Evolutionary conservation across 2,329 filamentous ascomycete species (phyloP).

Genomic region (Aspergillus sp.): DNA sequence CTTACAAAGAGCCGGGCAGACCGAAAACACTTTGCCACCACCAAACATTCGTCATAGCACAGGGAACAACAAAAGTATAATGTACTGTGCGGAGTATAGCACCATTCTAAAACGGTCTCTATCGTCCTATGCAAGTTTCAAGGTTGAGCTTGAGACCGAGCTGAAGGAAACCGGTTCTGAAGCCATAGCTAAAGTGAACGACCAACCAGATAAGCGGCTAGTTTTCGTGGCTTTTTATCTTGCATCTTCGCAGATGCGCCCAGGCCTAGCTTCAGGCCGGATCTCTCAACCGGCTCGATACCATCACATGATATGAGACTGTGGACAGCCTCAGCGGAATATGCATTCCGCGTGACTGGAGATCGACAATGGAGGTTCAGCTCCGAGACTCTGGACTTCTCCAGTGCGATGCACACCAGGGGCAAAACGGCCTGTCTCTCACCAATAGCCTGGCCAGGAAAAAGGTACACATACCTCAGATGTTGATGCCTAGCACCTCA

Average conservation of each 20-base stretch:
- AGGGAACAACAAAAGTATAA: background rate
- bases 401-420: background rate
- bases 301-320: background rate
- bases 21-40: background rate
- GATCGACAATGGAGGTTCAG: background rate
- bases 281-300: background rate
- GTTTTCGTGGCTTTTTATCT: conserved; percentile 1
- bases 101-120: background rate
- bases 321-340: background rate
- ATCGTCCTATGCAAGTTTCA: background rate
- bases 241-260: background rate
- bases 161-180: background rate
- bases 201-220: background rate
- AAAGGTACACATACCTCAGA: background rate
- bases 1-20: background rate
- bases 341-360: background rate
- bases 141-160: background rate
- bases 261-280: background rate
- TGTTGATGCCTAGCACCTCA: background rate
- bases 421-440: background rate
- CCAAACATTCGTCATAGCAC: background rate
- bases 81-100: background rate
- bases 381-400: background rate
- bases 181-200: no score
- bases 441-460: background rate